Base-by-base conservation (phyloP, 306 rosid genomes). In the Quercus agrifolia region DNA sequence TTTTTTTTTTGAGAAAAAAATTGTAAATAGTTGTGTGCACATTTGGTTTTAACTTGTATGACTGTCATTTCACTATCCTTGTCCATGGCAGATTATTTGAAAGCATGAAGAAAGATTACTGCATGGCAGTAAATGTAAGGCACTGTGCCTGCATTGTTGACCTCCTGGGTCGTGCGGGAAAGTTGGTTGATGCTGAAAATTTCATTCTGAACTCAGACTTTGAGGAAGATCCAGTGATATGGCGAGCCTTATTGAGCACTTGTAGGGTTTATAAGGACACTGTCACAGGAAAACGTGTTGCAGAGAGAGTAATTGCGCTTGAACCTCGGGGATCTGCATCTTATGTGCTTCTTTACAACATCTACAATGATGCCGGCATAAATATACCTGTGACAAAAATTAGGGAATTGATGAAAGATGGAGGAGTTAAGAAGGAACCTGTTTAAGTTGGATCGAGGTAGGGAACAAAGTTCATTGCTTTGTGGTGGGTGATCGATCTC, bases 391-490 rank as follows among this genome's bases (percentile, higher is more conserved):
- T 86, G 75, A 76, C 68, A 35, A 83, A 83, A 79, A 83, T 88
- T 67, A 80, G 93, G 57, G 85, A 77, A 72, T 78, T 88, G 75
- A 88, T 90, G 87, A 82, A 77, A 82, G 82, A 62, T 38, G 61
- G 84, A 51, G 86, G 85, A 82, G 77, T 88, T 71, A 90, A 86
- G 84, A 90, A 90, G 86, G 91, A 90, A 84, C 93, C 93, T 67
- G 91, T 55, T 69, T 86, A 76, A 90, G 90, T 77, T 90, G 93
- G 93, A 90, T 90, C 54, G 74, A 88, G 80, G 79, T 88, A 46
- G 90, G 90, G 80, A 78, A 82, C 44, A 71, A 77, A 68, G 86
- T 84, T 79, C 87, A 90, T 71, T 78, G 89, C 0, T 90, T 90
- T 82, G 78, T 82, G 74, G 86, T 63, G 21, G 85, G 89, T 56